These are phyloP conservation scores for Boletus putidus DNA, from an alignment of 1,284 basidiomycete genomes.

Conservation along the genomic window DNA sequence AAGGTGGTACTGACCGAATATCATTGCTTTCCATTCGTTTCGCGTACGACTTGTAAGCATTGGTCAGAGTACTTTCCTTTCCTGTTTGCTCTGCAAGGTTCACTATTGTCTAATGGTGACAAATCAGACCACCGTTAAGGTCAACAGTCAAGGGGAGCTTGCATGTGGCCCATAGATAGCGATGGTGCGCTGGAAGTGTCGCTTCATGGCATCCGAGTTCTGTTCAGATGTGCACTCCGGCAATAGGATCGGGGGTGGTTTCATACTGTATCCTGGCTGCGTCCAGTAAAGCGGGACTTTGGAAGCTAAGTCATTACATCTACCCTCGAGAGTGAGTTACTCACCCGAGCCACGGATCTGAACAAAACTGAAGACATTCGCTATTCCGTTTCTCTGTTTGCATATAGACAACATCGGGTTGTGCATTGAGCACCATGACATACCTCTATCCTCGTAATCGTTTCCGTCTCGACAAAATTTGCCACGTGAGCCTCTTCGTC, in stretches of 20 bases:
- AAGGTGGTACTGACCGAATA: conserved; percentile 51
- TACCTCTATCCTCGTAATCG: conserved; percentile 79
- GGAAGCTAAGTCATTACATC: conserved; percentile 11
- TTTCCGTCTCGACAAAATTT: conserved; percentile 94
- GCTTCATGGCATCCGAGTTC: conserved; percentile 65
- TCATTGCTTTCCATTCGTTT: conserved; percentile 60
- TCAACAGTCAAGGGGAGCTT: conserved; percentile 26
- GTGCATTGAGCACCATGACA: conserved; percentile 16
- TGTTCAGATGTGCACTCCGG: conserved; percentile 74
- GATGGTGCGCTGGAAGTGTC: conserved; percentile 74
- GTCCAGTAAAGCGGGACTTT: conserved; percentile 88
- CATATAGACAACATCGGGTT: conserved; percentile 1
- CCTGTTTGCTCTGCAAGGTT: conserved; percentile 92
- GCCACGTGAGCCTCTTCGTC: conserved; percentile 83
- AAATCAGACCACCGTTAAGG: conserved; percentile 13
- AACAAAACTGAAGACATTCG: conserved; percentile 83
- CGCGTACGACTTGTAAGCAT: conserved; percentile 74
- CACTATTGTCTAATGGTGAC: conserved; percentile 60
- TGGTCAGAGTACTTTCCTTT: conserved; percentile 81
- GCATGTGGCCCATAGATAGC: conserved; percentile 79
- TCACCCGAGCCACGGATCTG: conserved; percentile 88
- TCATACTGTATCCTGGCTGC: conserved; percentile 81
- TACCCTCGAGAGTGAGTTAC: conserved; percentile 28
- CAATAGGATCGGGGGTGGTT: conserved; percentile 81
- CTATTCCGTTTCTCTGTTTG: conserved; percentile 61